These are phyloP conservation scores for Solanum medicagineum DNA, from an alignment of 257 asterid species.

Conservation along the genomic window DNA sequence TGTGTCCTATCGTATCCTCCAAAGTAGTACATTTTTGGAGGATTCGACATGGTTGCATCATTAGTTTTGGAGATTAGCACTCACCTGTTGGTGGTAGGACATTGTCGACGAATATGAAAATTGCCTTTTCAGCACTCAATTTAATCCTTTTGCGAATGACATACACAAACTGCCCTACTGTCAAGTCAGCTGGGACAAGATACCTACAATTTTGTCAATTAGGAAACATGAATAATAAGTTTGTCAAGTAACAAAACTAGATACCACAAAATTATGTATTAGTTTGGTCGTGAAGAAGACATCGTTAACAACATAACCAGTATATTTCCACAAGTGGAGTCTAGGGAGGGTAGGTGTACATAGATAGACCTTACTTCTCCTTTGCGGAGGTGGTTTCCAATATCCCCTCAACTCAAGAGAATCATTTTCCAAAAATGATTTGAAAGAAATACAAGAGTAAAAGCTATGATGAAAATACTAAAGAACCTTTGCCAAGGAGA, in stretches of 20 bases:
- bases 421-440: not conserved
- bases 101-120: conserved; percentile 29
- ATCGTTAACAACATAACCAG: not conserved
- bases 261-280: not conserved
- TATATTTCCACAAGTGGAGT: not conserved
- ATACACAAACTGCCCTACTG: conserved; percentile 37
- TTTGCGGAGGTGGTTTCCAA: not conserved
- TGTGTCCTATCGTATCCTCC: not conserved
- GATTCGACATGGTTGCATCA: not conserved
- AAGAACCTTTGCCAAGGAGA: not conserved
- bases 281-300: not conserved
- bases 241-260: not conserved
- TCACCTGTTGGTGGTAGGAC: conserved; percentile 33
- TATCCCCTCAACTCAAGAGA: not conserved
- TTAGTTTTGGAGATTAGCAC: not conserved
- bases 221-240: not conserved
- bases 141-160: conserved; percentile 37
- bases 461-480: not conserved
- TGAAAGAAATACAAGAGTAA: not conserved
- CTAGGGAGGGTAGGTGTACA: rapidly evolving
- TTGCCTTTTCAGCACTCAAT: conserved; percentile 31
- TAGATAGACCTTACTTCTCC: not conserved
- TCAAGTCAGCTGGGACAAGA: conserved; percentile 34
- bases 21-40: not conserved
- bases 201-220: conserved; percentile 8